Evolutionary conservation across 2,329 filamentous ascomycete genomes (phyloP), one percentile per base, ranked within the genome.

Genomic region (Polytolypa hystricis): DNA sequence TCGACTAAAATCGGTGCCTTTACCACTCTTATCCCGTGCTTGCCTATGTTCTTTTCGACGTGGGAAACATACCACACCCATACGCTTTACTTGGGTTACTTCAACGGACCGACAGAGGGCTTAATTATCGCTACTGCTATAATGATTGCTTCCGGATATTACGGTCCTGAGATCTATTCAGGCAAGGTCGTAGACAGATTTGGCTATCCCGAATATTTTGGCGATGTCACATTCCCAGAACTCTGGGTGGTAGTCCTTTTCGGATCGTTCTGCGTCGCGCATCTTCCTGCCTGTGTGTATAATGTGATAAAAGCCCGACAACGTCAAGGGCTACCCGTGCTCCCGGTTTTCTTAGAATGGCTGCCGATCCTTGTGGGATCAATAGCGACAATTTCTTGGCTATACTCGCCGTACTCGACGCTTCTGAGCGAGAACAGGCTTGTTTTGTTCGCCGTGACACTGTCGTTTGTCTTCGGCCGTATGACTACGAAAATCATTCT

Each of bases 11-110:
- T 84, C 14, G 91, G 91, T 47, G 81, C 91, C 39, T 93, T 94
- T 57, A 96, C 91, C 1, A 86, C 87, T 2, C 68, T 98, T 29
- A 78, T 89, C 42, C 91, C 91, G 1, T 93, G 86, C 50, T 67
- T 98, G 30, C 84, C 91, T 42, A 98, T 98, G 91, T 98, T 94
- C 70, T 95, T 98, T 65, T 95, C 89, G 3, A 98, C 91, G 2
- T 98, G 91, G 91, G 91, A 98, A 65, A 98, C 91, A 1, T 98
- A 95, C 60, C 91, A 98, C 63, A 95, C 91, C 4, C 91, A 98
- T 60, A 96, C 91, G 0, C 69, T 98, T 4, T 98, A 94, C 60
- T 77, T 98, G 9, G 91, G 91, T 38, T 85, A 89, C 57, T 82
- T 98, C 73, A 98, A 98, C 58, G 91, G 91, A 1, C 91, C 91